Evolutionary conservation across 2,329 filamentous ascomycete genomes (phyloP), one percentile per base, ranked within the genome.

Genomic region (Paracorniculantispora psalliotae): DNA sequence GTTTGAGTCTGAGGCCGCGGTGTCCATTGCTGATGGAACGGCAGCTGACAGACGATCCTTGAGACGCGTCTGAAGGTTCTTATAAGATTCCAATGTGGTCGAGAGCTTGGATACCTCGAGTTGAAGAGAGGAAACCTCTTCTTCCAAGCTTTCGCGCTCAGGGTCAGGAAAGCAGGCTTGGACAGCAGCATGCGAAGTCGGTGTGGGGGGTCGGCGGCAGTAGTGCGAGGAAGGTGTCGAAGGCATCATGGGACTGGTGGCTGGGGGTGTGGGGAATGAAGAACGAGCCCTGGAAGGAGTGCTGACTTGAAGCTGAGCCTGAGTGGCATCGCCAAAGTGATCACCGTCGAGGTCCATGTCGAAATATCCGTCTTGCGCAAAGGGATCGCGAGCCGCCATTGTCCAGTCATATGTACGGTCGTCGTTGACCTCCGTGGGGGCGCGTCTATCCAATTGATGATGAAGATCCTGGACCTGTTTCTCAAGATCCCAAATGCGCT

Each of bases 241-340:
- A 61, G 63, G 68, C 0, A 71, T 61, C 0, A 71, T 63, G 1
- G 80, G 79, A 44, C 82, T 85, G 0, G 82, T 85, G 2, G 78
- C 75, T 1, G 82, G 82, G 0, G 82, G 82, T 0, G 81, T 82
- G 4, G 78, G 78, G 62, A 84, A 83, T 0, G 80, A 82, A n/a
- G 70, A 67, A 47, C 71, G 67, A 44, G 70, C 67, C 17, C 72
- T 66, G 2, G 76, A 75, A 0, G 82, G 82, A 3, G 82, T 85
- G 67, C 82, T 79, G 64, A 77, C 79, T 8, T 74, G 69, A 2
- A 83, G 64, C 30, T 84, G 79, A 0, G 76, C 78, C 68, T 82
- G 74, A 0, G 80, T 80, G 2, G 70, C 66, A n/a, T 83, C 77
- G 8, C 79, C 78, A 66, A 83, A 82, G 26, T 73, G 67, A 10